These are phyloP conservation scores for Cicer pinnatifidum DNA, from an alignment of 306 rosid species.

Conservation along the genomic window DNA sequence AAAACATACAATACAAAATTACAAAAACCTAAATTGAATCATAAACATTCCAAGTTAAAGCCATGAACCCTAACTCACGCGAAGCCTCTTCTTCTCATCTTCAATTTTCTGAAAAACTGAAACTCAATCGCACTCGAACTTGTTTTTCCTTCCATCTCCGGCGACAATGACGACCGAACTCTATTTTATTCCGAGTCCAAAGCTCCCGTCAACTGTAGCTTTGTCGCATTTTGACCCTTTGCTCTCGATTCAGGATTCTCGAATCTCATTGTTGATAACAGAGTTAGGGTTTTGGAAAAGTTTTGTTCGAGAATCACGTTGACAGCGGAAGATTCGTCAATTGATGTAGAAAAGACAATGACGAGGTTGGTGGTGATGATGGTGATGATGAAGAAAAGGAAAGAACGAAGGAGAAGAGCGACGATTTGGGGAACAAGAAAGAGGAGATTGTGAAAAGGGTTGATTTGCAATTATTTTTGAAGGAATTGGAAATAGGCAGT, in stretches of 20 bases:
- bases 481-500: conserved; percentile 76
- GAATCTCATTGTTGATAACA: conserved; percentile 65
- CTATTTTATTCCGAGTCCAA: conserved; percentile 60
- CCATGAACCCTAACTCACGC: no score
- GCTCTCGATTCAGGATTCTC: conserved; percentile 60
- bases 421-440: conserved; percentile 51
- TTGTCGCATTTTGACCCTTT: conserved; percentile 53
- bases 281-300: conserved; percentile 69
- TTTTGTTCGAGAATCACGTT: conserved; percentile 70
- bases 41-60: no score
- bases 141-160: conserved; percentile 50
- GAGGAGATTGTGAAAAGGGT: conserved; percentile 54
- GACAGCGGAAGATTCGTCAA: conserved; percentile 44
- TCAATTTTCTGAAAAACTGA: no score
- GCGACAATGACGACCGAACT: conserved; percentile 71
- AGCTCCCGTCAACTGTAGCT: conserved; percentile 54
- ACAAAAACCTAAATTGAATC: no score
- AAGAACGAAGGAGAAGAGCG: conserved; percentile 38
- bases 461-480: conserved; percentile 67
- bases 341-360: conserved; percentile 38
- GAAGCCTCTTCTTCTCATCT: no score
- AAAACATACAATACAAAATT: no score
- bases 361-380: conserved; percentile 17
- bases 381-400: conserved; percentile 21
- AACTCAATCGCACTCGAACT: no score